A percentile compares a stretch with the other conserved stretches of the same genome.
Conservation (phyloP, 768 basidiomycete genomes). For the Trametes cingulata region DNA sequence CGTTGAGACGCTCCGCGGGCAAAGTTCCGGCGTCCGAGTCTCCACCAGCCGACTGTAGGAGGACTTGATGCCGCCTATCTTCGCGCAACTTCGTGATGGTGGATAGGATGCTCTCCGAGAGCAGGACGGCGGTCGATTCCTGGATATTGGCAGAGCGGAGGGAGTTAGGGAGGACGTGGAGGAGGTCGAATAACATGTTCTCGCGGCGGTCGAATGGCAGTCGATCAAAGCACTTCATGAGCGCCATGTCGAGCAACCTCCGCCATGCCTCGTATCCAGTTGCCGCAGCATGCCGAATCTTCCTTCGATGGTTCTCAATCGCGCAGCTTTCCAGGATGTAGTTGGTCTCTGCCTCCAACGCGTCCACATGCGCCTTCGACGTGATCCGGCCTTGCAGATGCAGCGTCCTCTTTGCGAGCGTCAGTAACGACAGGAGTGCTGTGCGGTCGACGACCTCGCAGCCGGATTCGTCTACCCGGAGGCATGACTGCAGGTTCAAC, state of each 20-base stretch:
- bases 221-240: conserved; percentile 84
- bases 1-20: conserved; percentile 77
- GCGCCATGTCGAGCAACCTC: conserved; percentile 76
- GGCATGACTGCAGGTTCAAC: conserved; percentile 69
- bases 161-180: conserved; percentile 75
- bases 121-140: conserved; percentile 73
- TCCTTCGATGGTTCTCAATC: conserved; percentile 84
- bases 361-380: conserved; percentile 61
- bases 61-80: conserved; percentile 69
- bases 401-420: conserved; percentile 56
- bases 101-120: conserved; percentile 81
- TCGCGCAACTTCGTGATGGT: conserved; percentile 88
- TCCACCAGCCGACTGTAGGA: conserved; percentile 64
- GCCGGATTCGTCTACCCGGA: conserved; percentile 65
- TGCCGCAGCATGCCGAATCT: conserved; percentile 70
- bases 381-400: conserved; percentile 69
- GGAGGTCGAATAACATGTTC: conserved; percentile 86
- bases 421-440: conserved; percentile 70
- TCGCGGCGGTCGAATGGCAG: conserved; percentile 83
- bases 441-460: conserved; percentile 83
- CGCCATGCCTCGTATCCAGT: conserved; percentile 84
- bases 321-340: conserved; percentile 85
- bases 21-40: conserved; percentile 66
- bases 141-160: conserved; percentile 66
- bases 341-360: conserved; percentile 63